Conservation (phyloP, 768 basidiomycete genomes). For the Wakefieldia striispora region DNA sequence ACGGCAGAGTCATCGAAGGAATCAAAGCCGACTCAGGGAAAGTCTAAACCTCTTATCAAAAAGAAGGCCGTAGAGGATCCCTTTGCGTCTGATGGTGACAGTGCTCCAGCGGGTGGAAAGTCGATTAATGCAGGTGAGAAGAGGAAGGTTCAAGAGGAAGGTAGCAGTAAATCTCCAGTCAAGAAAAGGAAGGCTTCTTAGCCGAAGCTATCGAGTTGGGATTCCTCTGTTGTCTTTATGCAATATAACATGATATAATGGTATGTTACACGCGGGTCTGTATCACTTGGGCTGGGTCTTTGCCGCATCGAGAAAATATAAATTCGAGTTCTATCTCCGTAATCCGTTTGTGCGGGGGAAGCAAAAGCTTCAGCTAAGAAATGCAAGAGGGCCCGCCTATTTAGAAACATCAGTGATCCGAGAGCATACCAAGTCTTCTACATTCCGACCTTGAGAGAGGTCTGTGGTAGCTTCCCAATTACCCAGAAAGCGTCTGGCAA, state of each 20-base stretch:
- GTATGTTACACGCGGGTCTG: too few relatives aligned
- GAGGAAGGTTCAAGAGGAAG: constrained; percentile 20
- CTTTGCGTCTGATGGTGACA: constrained; percentile 55
- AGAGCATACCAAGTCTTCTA: neutral
- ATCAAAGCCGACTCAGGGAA: constrained; percentile 21
- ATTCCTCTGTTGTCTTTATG: neutral
- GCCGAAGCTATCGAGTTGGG: too few relatives aligned
- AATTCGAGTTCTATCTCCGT: too few relatives aligned
- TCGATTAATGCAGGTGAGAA: constrained; percentile 1
- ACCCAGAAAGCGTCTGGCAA: constrained; percentile 12
- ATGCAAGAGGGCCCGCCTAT: too few relatives aligned
- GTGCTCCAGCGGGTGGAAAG: constrained; percentile 18
- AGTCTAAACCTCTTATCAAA: constrained; percentile 46
- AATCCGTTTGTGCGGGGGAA: too few relatives aligned
- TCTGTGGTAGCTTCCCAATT: neutral
- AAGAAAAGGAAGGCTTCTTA: constrained; percentile 35
- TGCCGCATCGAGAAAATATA: too few relatives aligned
- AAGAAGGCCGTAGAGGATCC: constrained; percentile 43
- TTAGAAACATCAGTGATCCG: too few relatives aligned
- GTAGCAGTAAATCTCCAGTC: constrained; percentile 30
- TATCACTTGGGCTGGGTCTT: too few relatives aligned
- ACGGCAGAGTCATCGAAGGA: too few relatives aligned
- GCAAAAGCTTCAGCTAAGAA: too few relatives aligned
- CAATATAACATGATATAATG: neutral
- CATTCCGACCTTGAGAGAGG: neutral